These are phyloP conservation scores for Graphiopsis chlorocephala DNA, from an alignment of 2,329 filamentous ascomycete species.

Conservation along the genomic window DNA sequence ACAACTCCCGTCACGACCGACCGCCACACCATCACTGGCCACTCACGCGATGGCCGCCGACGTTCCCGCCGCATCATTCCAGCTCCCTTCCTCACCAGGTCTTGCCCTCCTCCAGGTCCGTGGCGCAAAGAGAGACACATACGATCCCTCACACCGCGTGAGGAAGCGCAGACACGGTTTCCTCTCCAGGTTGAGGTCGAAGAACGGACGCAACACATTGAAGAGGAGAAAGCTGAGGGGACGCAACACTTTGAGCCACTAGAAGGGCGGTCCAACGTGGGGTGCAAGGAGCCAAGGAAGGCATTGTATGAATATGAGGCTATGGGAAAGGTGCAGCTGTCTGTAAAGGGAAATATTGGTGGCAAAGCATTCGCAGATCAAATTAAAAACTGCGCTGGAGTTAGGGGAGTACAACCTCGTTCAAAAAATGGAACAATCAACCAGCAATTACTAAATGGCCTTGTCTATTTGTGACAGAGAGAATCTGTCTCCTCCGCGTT, in stretches of 20 bases:
- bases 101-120: conserved; percentile 42
- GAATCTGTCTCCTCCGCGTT: neutral
- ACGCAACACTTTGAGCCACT: conserved; percentile 54
- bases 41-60: conserved; percentile 16
- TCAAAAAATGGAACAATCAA: neutral
- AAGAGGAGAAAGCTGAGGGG: conserved; percentile 55
- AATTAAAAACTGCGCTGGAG: neutral
- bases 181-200: conserved; percentile 51
- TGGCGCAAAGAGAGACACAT: conserved; percentile 54
- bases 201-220: conserved; percentile 54
- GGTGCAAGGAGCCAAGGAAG: neutral
- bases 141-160: conserved; percentile 57
- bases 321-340: neutral
- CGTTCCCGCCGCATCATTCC: conserved; percentile 19
- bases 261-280: neutral
- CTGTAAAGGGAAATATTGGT: neutral
- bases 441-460: neutral
- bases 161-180: conserved; percentile 63
- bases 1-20: conserved; percentile 21
- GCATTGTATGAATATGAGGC: conserved; percentile 10
- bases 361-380: neutral
- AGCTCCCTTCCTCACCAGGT: conserved; percentile 24
- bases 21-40: conserved; percentile 10
- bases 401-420: neutral
- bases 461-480: neutral